Conservation (phyloP, 2,329 filamentous ascomycete genomes). For the Cercospora berteroae region DNA sequence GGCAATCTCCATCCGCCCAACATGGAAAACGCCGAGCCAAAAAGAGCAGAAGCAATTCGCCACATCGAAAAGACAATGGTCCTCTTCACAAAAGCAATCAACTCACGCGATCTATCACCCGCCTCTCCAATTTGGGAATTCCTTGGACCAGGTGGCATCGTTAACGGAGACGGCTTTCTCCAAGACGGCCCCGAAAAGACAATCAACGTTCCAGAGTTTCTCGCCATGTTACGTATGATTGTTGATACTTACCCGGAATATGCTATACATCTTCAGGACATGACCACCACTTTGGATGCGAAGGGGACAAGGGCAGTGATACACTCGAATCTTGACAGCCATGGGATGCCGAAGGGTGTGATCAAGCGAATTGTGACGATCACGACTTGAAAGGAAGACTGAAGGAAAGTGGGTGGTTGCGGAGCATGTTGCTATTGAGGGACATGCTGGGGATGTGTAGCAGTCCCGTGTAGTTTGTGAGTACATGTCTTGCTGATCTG, state of each 20-base stretch:
- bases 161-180: neutral
- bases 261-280: slow-evolving; percentile 4
- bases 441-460: neutral
- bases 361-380: slow-evolving; percentile 7
- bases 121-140: neutral
- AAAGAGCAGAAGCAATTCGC: neutral
- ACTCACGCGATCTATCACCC: neutral
- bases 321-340: slow-evolving; percentile 1
- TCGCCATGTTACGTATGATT: neutral
- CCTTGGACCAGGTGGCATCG: neutral
- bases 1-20: neutral
- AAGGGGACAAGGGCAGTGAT: neutral
- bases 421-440: slow-evolving; percentile 7
- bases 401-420: slow-evolving; percentile 5
- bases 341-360: slow-evolving; percentile 6
- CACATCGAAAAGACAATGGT: neutral
- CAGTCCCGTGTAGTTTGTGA: neutral
- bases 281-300: neutral
- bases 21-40: neutral
- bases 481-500: neutral
- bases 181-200: neutral
- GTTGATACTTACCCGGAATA: slow-evolving; percentile 8
- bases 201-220: neutral
- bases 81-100: neutral
- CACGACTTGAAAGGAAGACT: neutral